Percentiles rank a stretch among this genome's conserved stretches.
Conservation (phyloP, 495 filamentous ascomycete species). For the Bathelium albidoporum region DNA sequence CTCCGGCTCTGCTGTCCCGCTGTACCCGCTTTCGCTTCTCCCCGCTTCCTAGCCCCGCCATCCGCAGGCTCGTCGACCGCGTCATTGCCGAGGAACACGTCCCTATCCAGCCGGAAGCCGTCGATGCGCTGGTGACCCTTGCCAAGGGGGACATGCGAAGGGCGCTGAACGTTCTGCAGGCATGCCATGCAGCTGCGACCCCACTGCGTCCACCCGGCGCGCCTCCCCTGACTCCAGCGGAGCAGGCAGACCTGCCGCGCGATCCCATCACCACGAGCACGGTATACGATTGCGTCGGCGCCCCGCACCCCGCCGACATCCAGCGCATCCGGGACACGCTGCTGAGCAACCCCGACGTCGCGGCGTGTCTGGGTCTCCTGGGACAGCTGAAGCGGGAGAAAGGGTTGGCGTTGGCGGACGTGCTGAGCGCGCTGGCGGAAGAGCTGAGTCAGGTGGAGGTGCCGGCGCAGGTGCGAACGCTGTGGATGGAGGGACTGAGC, state of each 20-base stretch:
- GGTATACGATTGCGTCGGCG: slow-evolving; percentile 96
- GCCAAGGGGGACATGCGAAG: slow-evolving; percentile 95
- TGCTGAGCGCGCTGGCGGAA: slow-evolving; percentile 73
- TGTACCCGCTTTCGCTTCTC: slow-evolving; percentile 95
- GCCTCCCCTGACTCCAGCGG: slow-evolving; percentile 31
- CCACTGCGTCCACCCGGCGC: slow-evolving; percentile 38
- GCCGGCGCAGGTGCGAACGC: slow-evolving; percentile 73
- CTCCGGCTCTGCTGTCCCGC: slow-evolving; percentile 79
- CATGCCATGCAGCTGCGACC: slow-evolving; percentile 86
- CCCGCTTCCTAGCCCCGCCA: slow-evolving; percentile 79
- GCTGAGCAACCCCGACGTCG: slow-evolving; percentile 73
- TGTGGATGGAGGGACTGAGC: slow-evolving; percentile 84
- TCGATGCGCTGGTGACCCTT: slow-evolving; percentile 68
- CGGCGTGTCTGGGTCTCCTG: slow-evolving; percentile 72
- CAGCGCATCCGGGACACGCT: slow-evolving; percentile 72
- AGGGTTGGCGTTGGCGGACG: slow-evolving; percentile 89
- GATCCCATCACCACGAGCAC: slow-evolving; percentile 82
- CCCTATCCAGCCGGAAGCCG: slow-evolving; percentile 67
- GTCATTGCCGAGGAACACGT: slow-evolving; percentile 84
- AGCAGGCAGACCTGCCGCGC: slow-evolving; percentile 43
- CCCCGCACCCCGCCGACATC: slow-evolving; percentile 85
- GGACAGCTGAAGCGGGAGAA: slow-evolving; percentile 75
- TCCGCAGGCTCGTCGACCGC: slow-evolving; percentile 70
- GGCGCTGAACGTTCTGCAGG: slow-evolving; percentile 90
- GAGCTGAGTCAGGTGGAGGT: slow-evolving; percentile 76